A percentile compares a stretch with the other conserved stretches of the same genome.
phyloP scores from a whole-genome alignment of 1,284 basidiomycete genomes.

The Cutaneotrichosporon sp. region DNA sequence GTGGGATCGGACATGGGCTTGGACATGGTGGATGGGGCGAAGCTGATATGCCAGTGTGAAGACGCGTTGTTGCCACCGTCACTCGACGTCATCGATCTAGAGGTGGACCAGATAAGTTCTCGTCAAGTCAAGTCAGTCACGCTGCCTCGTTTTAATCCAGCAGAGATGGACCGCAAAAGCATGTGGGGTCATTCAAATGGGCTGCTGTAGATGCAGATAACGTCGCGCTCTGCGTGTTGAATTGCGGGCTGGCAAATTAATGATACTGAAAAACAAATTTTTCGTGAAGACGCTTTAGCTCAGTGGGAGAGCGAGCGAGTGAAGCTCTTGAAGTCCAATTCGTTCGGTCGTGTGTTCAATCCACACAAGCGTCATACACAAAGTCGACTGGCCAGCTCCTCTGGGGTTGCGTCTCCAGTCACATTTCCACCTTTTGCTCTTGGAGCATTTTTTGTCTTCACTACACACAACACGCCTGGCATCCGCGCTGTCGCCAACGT shows the following conservation, averaged over 20 bases:
- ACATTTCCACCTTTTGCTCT: neutral
- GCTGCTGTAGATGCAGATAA: too few relatives aligned
- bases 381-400: neutral
- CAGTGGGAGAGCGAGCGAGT: slow-evolving; percentile 14
- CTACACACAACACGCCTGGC: too few relatives aligned
- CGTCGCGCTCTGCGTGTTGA: too few relatives aligned
- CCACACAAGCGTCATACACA: slow-evolving; percentile 9
- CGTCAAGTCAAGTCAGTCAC: neutral
- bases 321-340: slow-evolving; percentile 7
- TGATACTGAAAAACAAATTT: neutral
- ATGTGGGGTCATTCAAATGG: too few relatives aligned
- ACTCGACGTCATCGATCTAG: slow-evolving; percentile 1
- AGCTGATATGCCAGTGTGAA: neutral
- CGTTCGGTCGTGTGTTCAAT: slow-evolving; percentile 14
- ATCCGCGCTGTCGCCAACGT: too few relatives aligned
- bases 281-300: slow-evolving; percentile 3
- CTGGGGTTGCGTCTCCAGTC: neutral
- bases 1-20: neutral
- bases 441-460: too few relatives aligned
- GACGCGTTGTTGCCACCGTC: neutral
- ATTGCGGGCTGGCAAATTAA: too few relatives aligned
- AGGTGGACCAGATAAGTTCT: neutral
- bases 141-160: too few relatives aligned
- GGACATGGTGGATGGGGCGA: neutral
- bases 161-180: too few relatives aligned